Percentiles rank a stretch among this genome's conserved stretches.
Evolutionary conservation across 768 basidiomycete species (phyloP).

Genomic region (Clavulina sp.): DNA sequence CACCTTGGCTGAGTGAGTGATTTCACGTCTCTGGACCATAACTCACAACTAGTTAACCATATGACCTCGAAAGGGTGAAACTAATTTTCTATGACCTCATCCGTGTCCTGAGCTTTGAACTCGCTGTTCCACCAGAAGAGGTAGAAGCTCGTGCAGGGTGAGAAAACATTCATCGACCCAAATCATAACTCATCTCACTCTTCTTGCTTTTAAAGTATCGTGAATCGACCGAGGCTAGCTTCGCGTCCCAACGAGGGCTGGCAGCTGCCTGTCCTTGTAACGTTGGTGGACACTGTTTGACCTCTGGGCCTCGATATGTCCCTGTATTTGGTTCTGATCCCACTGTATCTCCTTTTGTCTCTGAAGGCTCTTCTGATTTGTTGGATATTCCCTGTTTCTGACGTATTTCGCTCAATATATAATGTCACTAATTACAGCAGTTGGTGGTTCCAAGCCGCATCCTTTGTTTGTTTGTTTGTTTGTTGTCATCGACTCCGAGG

Average conservation of each 20-base stretch:
- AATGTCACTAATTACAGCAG: too few relatives aligned
- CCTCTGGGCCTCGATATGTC: neutral
- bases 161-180: neutral
- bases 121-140: constrained; percentile 31
- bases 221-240: constrained; percentile 1
- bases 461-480: too few relatives aligned
- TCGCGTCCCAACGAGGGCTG: neutral
- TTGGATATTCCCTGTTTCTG: too few relatives aligned
- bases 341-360: too few relatives aligned
- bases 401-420: too few relatives aligned
- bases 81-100: constrained; percentile 32
- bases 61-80: constrained; percentile 16
- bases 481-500: too few relatives aligned
- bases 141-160: constrained; percentile 14
- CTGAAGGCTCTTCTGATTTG: too few relatives aligned
- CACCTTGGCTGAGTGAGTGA: constrained; percentile 7
- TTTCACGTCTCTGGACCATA: neutral
- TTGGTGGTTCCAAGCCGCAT: too few relatives aligned
- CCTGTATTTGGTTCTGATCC: too few relatives aligned
- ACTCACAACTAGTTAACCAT: neutral
- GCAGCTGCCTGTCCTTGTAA: constrained; percentile 4
- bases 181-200: neutral
- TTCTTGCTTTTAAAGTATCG: neutral
- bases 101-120: constrained; percentile 33
- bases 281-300: neutral